Evolutionary conservation across 176 grass and related monocot species (phyloP).

Genomic region (Oryza officinalis): DNA sequence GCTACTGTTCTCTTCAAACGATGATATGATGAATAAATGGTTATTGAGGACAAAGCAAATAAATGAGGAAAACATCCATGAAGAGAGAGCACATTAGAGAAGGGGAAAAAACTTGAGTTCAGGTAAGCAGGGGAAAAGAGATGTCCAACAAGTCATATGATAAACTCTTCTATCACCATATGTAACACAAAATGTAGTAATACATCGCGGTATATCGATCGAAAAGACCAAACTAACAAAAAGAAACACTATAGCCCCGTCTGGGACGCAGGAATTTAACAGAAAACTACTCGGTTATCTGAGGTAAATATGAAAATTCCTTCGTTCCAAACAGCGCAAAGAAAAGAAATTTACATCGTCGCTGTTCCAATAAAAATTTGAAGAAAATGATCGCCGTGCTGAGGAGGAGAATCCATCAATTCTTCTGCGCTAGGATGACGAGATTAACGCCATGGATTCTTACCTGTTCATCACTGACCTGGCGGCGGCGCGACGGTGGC

Average conservation of each 20-base stretch:
- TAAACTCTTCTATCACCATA: conserved; percentile 6
- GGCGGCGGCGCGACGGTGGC: conserved; percentile 39
- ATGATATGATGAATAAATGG: neutral
- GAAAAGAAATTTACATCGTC: conserved; percentile 27
- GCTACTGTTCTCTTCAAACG: neutral
- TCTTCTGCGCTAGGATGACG: neutral
- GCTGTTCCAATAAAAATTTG: neutral
- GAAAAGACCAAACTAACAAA: conserved; percentile 2
- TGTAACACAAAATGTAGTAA: neutral
- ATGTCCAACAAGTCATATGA: neutral
- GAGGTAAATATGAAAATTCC: neutral
- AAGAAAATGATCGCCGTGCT: neutral
- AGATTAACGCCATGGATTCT: neutral
- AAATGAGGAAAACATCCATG: neutral
- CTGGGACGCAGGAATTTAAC: neutral
- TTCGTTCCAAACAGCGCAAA: neutral
- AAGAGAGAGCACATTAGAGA: neutral
- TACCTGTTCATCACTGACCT: conserved; percentile 35
- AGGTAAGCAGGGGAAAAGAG: neutral
- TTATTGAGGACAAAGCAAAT: neutral
- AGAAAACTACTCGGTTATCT: neutral
- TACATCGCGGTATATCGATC: neutral
- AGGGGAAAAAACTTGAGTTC: neutral
- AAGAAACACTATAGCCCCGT: neutral
- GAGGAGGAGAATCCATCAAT: neutral